Base-by-base conservation (phyloP, 306 rosid species). In the Fragaria nilgerrensis region DNA sequence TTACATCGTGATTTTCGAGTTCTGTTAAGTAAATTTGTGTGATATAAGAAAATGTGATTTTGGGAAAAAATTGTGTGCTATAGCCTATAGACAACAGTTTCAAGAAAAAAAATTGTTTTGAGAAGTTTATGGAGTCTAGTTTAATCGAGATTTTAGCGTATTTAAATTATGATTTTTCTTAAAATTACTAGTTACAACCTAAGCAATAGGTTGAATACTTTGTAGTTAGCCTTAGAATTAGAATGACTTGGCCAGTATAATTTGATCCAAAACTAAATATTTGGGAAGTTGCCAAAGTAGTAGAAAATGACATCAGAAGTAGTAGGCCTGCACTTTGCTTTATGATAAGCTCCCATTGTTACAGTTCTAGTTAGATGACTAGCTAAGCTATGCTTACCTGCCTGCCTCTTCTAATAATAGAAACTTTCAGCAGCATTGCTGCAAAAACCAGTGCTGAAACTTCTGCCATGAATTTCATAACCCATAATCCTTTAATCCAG, bases 261-360 rank as follows among this genome's bases (percentile, higher is more conserved):
- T 11, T 59, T 22, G 65, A 59, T 23, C 36, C 66, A 59, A 27
- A 59, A 25, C 66, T 23, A 58, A 10, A 59, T 58, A 14, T 25
- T 25, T 59, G 17, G 66, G 15, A 29, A 27, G 20, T 27, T 62
- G 39, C 67, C 39, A 27, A 2, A 63, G 68, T 12, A 36, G 70
- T 65, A 65, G 45, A 19, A 65, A 65, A 65, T 36, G 45, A 34
- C 25, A 36, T 17, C 25, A 64, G 43, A 36, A 34, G 23, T 64
- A 64, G 70, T 34, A 64, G 70, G 70, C 25, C 45, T 64, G 70
- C 70, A 34, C 45, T 64, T 61, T 27, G 37, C 37, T 27, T 27
- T 61, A 59, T 25, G 13, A 61, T 5, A 61, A 27, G 39, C 63
- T 56, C 10, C 32, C 63, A 22, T 6, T 58, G 13, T 23, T 58